These are phyloP conservation scores for Termitomyces eurrhizus DNA, from an alignment of 768 basidiomycete species.

Conservation along the genomic window DNA sequence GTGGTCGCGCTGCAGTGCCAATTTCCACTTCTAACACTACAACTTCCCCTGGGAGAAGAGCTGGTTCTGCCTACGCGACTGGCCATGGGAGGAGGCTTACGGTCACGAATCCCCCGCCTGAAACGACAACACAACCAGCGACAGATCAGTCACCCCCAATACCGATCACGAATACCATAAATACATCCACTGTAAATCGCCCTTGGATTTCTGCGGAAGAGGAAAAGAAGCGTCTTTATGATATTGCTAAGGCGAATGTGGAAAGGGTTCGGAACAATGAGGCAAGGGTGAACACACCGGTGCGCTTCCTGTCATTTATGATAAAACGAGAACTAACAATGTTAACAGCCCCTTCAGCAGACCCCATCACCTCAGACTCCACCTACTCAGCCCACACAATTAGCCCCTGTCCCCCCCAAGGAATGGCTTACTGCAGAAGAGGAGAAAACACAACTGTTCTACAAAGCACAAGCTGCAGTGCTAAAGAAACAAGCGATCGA, in stretches of 20 bases:
- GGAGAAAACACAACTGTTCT: conserved; percentile 70
- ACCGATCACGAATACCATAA: not conserved
- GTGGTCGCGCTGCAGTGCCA: conserved; percentile 8
- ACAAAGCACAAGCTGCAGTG: conserved; percentile 65
- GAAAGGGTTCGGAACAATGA: conserved; percentile 41
- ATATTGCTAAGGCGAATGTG: conserved; percentile 58
- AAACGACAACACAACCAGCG: conserved; percentile 21
- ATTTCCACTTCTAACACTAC: conserved; percentile 4
- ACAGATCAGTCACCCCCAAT: conserved; percentile 7
- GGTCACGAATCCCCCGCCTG: conserved; percentile 35
- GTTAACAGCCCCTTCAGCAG: conserved; percentile 19
- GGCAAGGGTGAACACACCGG: conserved; percentile 28
- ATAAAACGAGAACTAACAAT: not conserved
- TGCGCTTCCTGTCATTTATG: conserved; percentile 13
- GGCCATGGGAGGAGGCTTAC: conserved; percentile 27
- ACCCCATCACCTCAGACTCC: conserved; percentile 14
- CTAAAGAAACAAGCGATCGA: conserved; percentile 42
- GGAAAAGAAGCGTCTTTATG: conserved; percentile 66
- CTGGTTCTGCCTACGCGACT: conserved; percentile 23
- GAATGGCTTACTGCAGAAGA: conserved; percentile 69
- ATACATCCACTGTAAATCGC: conserved; percentile 8
- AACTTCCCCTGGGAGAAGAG: conserved; percentile 16
- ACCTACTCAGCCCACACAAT: conserved; percentile 17
- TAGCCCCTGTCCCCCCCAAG: conserved; percentile 16
- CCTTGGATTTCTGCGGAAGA: conserved; percentile 55